Conservation (phyloP, 2,329 filamentous ascomycete genomes). For the Cordyceps fumosorosea region DNA sequence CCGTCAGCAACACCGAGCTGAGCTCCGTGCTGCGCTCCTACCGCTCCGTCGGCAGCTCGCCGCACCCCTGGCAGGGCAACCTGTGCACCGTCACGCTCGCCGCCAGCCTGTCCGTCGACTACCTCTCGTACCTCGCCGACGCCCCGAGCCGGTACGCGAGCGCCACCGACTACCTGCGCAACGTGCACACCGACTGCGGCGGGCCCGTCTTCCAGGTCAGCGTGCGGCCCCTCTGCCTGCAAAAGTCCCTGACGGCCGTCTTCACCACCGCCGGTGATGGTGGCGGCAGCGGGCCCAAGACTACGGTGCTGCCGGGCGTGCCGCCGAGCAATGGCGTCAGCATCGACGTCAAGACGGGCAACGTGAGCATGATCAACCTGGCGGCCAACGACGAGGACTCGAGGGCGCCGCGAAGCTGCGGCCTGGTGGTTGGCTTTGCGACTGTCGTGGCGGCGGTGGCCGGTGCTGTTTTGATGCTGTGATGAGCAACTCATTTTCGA, state of each 20-base stretch:
- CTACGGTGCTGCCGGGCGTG: neutral
- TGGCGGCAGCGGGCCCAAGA: neutral
- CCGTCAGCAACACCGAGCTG: neutral
- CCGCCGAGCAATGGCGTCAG: neutral
- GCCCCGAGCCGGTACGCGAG: neutral
- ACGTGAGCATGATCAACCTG: conserved; percentile 1
- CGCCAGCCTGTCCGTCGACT: conserved; percentile 1
- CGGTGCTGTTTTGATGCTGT: neutral
- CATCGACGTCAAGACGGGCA: conserved; percentile 1
- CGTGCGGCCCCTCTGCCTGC: neutral
- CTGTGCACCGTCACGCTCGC: conserved; percentile 10
- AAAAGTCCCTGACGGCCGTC: conserved; percentile 1
- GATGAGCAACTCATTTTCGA: neutral
- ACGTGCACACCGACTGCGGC: conserved; percentile 5
- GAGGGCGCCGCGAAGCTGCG: neutral
- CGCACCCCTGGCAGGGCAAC: neutral
- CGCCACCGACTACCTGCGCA: neutral
- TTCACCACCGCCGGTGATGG: neutral
- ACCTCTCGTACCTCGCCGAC: neutral
- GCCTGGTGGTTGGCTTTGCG: neutral
- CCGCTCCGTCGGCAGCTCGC: neutral
- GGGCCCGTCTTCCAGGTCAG: conserved; percentile 4
- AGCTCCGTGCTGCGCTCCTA: neutral
- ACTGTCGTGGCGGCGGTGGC: neutral
- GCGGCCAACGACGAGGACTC: neutral